These are phyloP conservation scores for Onygenales sp. DNA, from an alignment of 2,329 filamentous ascomycete genomes.

Conservation along the genomic window DNA sequence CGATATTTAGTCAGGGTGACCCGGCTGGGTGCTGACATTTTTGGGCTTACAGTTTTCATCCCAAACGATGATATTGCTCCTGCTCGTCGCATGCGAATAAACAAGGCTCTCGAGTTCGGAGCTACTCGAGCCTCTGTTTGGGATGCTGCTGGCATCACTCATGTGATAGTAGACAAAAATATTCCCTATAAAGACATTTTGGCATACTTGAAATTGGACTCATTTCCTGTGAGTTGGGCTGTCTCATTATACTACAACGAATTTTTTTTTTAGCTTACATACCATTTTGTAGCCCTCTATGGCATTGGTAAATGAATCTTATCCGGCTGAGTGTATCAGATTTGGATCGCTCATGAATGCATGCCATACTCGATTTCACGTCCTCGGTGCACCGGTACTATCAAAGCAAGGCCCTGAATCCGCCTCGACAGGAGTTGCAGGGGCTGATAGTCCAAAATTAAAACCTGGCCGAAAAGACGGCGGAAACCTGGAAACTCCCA, in stretches of 20 bases:
- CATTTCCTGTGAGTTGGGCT: conserved; percentile 37
- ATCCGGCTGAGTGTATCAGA: conserved; percentile 58
- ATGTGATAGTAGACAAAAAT: conserved; percentile 67
- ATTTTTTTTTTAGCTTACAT: conserved; percentile 8
- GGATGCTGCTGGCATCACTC: conserved; percentile 49
- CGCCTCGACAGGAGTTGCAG: conserved; percentile 1
- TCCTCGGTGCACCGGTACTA: conserved; percentile 14
- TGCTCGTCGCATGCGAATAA: conserved; percentile 60
- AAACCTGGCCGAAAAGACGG: conserved; percentile 18
- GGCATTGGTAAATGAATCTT: conserved; percentile 58
- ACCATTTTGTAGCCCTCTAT: conserved; percentile 18
- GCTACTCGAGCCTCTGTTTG: conserved; percentile 59
- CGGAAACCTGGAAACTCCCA: not conserved
- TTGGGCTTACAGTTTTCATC: conserved; percentile 50
- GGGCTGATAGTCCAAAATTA: conserved; percentile 16
- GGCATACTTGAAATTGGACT: conserved; percentile 41
- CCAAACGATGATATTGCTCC: conserved; percentile 68
- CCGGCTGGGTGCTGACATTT: conserved; percentile 4
- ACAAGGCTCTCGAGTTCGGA: conserved; percentile 64
- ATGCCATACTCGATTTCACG: conserved; percentile 43
- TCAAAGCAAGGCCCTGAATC: conserved; percentile 9
- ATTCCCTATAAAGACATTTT: conserved; percentile 57
- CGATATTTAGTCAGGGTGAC: not conserved
- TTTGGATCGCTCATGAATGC: conserved; percentile 51
- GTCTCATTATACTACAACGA: not conserved